Conservation (phyloP, 1,284 basidiomycete genomes). For the Ganoderma sp. region DNA sequence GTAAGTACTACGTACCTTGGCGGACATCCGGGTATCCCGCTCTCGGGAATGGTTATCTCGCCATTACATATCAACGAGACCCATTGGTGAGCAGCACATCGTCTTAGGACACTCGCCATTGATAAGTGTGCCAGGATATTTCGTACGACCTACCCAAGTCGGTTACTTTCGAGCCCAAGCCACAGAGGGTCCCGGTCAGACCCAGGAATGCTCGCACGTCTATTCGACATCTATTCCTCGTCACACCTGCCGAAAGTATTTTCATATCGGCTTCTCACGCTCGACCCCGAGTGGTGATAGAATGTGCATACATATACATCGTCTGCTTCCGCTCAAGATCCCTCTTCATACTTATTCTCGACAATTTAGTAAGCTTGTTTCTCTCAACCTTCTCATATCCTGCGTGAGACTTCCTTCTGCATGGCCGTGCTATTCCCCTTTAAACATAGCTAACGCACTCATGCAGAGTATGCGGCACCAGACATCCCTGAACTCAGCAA, state of each 20-base stretch:
- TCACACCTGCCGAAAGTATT: background rate
- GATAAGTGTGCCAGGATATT: background rate
- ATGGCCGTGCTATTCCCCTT: background rate
- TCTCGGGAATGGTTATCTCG: constrained; percentile 3
- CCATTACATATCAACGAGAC: background rate
- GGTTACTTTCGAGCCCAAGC: background rate
- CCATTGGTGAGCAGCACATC: background rate
- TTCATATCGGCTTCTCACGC: constrained; percentile 1
- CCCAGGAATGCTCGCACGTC: constrained; percentile 4
- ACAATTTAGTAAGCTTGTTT: too few relatives aligned
- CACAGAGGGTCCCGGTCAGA: background rate
- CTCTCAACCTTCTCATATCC: background rate
- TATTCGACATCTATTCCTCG: background rate
- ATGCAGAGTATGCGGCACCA: background rate
- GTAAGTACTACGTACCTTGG: background rate
- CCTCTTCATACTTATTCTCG: background rate
- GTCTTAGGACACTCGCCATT: background rate
- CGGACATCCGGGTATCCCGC: background rate
- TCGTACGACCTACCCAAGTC: background rate
- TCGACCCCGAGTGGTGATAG: constrained; percentile 1
- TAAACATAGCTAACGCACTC: background rate
- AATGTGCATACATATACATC: background rate
- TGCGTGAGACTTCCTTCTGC: background rate
- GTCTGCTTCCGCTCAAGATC: background rate
- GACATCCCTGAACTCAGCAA: background rate